A percentile compares a stretch with the other conserved stretches of the same genome.
phyloP scores from a whole-genome alignment of 805 yeast genomes.

The Kurtzmaniella fragi region DNA sequence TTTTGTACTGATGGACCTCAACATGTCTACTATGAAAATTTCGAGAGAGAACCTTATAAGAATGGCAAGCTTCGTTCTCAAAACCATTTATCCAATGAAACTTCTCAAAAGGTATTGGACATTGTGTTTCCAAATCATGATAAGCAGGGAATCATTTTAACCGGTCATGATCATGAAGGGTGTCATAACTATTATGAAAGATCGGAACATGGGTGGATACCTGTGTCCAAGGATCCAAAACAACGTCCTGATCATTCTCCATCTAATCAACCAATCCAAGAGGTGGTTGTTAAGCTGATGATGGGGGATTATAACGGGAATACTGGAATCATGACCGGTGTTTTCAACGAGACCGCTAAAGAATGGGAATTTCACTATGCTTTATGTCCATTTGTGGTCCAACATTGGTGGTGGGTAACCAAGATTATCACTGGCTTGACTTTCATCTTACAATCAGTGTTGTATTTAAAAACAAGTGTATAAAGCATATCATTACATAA shows the following conservation, averaged over 20 bases:
- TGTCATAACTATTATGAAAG: conserved; percentile 53
- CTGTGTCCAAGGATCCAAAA: neutral
- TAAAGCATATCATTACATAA: neutral
- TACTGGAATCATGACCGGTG: conserved; percentile 79
- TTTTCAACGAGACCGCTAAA: conserved; percentile 37
- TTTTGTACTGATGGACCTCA: conserved; percentile 84
- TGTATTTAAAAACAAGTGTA: conserved; percentile 1
- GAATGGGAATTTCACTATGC: conserved; percentile 66
- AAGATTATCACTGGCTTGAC: conserved; percentile 41
- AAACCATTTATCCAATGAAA: conserved; percentile 70
- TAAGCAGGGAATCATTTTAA: conserved; percentile 73
- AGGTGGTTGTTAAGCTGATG: conserved; percentile 83
- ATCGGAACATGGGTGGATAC: neutral
- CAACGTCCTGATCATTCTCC: conserved; percentile 14
- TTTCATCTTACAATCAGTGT: conserved; percentile 23
- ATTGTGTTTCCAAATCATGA: conserved; percentile 59
- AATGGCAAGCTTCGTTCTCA: conserved; percentile 73
- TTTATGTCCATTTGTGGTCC: conserved; percentile 77
- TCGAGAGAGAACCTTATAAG: conserved; percentile 61
- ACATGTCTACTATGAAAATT: conserved; percentile 41
- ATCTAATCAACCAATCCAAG: conserved; percentile 45
- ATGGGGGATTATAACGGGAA: conserved; percentile 97
- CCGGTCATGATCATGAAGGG: conserved; percentile 97
- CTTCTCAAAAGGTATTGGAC: conserved; percentile 63
- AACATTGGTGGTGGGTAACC: conserved; percentile 95